These are phyloP conservation scores for Lasiosphaeria ovina DNA, from an alignment of 495 filamentous ascomycete species.

Conservation along the genomic window DNA sequence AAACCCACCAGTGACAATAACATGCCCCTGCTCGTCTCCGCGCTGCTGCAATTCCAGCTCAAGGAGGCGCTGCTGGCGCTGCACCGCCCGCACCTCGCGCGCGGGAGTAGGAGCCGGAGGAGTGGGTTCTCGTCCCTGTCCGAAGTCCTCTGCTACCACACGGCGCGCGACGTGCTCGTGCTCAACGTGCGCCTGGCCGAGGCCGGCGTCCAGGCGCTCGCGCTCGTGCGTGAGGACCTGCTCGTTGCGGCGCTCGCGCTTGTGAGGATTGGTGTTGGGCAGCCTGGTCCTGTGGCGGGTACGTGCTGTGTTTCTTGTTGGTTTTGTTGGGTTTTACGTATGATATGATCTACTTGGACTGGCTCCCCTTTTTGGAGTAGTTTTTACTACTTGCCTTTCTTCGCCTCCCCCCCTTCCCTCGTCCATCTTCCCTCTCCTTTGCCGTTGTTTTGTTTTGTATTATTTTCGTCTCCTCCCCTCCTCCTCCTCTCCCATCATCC, in stretches of 20 bases:
- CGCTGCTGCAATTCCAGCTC: slow-evolving; percentile 35
- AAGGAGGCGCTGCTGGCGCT: slow-evolving; percentile 34
- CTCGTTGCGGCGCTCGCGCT: slow-evolving; percentile 33
- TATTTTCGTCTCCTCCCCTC: too few relatives aligned
- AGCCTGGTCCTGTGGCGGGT: slow-evolving; percentile 14
- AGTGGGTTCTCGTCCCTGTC: slow-evolving; percentile 25
- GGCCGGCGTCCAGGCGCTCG: slow-evolving; percentile 31
- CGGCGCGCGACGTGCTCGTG: slow-evolving; percentile 33
- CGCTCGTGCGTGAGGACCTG: slow-evolving; percentile 35
- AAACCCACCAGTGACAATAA: slow-evolving; percentile 14
- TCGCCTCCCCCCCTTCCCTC: too few relatives aligned
- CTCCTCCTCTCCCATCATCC: too few relatives aligned
- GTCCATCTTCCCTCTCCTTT: too few relatives aligned
- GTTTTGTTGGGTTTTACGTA: too few relatives aligned
- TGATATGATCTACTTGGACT: too few relatives aligned
- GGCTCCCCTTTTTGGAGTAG: too few relatives aligned
- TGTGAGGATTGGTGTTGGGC: neutral
- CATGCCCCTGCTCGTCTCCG: slow-evolving; percentile 23
- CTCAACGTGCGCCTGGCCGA: slow-evolving; percentile 31
- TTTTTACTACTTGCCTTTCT: too few relatives aligned
- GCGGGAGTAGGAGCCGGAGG: slow-evolving; percentile 11
- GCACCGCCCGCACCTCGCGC: slow-evolving; percentile 30
- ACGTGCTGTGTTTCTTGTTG: too few relatives aligned
- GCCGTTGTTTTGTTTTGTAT: too few relatives aligned
- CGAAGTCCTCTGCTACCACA: slow-evolving; percentile 35